phyloP scores from a whole-genome alignment of 2,329 filamentous ascomycete genomes.

The Podosphaera xanthii region DNA sequence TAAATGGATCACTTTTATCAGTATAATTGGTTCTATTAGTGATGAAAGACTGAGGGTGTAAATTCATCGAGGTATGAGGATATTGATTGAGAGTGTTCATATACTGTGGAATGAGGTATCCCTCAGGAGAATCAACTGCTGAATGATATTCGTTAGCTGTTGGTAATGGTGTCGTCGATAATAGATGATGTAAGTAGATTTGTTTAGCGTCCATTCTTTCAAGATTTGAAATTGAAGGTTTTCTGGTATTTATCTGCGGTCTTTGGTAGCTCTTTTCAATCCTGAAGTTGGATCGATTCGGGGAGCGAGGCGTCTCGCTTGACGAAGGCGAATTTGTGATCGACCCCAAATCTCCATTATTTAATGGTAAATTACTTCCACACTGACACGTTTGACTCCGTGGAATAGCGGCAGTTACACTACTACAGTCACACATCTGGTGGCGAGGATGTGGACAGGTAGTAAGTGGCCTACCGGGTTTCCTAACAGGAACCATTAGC shows the following conservation, averaged over 20 bases:
- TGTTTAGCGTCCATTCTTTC: conserved; percentile 30
- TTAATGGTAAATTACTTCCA: conserved; percentile 16
- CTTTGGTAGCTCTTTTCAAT: conserved; percentile 10
- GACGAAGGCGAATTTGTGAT: conserved; percentile 1
- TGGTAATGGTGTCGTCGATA: neutral
- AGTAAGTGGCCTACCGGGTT: conserved; percentile 47
- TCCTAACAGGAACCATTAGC: conserved; percentile 46
- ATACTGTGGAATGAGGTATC: conserved; percentile 11
- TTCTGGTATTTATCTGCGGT: conserved; percentile 18
- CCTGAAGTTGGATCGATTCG: conserved; percentile 13
- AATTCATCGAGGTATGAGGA: conserved; percentile 7
- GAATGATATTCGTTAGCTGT: conserved; percentile 9
- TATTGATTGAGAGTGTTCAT: conserved; percentile 8
- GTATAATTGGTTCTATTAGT: conserved; percentile 5
- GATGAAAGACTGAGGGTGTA: conserved; percentile 1
- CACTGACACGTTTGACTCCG: conserved; percentile 33
- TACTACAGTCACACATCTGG: conserved; percentile 31
- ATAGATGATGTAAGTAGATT: conserved; percentile 22
- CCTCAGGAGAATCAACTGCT: conserved; percentile 4
- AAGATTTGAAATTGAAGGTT: conserved; percentile 26
- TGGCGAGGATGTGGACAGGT: conserved; percentile 37
- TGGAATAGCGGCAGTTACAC: conserved; percentile 41
- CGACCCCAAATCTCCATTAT: conserved; percentile 2
- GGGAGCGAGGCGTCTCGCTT: conserved; percentile 16
- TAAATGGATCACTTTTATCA: conserved; percentile 3